A percentile compares a stretch with the other conserved stretches of the same genome.
Conservation (phyloP, 2,329 filamentous ascomycete genomes). For the Beauveria medogensis region DNA sequence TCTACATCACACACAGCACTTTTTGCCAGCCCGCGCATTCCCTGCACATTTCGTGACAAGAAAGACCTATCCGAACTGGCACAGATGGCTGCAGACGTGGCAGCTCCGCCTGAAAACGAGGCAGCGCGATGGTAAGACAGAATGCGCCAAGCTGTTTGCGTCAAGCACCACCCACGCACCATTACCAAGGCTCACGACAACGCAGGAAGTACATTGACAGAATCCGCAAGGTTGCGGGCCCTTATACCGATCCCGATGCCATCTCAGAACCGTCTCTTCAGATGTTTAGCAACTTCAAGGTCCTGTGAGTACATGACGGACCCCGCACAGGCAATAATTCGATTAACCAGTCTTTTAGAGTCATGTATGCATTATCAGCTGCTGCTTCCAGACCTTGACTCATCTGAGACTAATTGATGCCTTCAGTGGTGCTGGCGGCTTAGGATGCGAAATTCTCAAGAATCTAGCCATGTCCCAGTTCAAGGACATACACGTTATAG, state of each 20-base stretch:
- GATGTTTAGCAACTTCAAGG: constrained; percentile 60
- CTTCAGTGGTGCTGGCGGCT: constrained; percentile 75
- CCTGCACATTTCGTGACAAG: background rate
- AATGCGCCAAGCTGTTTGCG: background rate
- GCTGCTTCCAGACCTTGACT: background rate
- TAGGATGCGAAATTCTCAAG: constrained; percentile 96
- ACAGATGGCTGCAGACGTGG: constrained; percentile 1
- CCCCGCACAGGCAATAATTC: background rate
- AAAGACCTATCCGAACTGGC: background rate
- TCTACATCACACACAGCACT: background rate
- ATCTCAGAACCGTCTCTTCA: constrained; percentile 44
- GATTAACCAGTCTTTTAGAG: constrained; percentile 27
- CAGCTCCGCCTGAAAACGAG: constrained; percentile 17
- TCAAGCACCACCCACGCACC: background rate
- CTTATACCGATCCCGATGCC: constrained; percentile 64
- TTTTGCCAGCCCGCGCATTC: background rate
- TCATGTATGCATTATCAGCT: constrained; percentile 38
- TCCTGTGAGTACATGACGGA: constrained; percentile 50
- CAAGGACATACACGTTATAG: constrained; percentile 95
- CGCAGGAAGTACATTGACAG: constrained; percentile 75
- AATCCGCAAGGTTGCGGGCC: constrained; percentile 67
- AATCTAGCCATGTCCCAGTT: constrained; percentile 93
- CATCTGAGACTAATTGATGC: constrained; percentile 13
- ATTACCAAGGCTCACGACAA: constrained; percentile 12
- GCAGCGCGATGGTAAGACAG: constrained; percentile 27